These are phyloP conservation scores for Lactifluus subvellereus DNA, from an alignment of 768 basidiomycete species.

Conservation along the genomic window DNA sequence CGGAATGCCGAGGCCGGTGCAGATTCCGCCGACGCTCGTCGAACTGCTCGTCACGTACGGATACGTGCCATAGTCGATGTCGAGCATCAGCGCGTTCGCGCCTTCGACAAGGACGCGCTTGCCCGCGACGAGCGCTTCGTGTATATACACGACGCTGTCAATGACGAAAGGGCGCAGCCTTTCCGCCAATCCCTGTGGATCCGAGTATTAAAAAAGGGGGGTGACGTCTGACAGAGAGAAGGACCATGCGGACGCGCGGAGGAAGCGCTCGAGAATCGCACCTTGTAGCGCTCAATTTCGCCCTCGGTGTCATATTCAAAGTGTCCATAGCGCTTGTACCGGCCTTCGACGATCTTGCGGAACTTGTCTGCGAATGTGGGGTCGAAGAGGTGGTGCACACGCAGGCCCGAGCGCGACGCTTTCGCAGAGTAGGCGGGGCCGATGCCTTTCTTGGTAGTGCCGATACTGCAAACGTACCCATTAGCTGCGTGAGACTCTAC, in stretches of 20 bases:
- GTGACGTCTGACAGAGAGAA: not conserved
- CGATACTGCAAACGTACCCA: slow-evolving; percentile 56
- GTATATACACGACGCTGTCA: slow-evolving; percentile 82
- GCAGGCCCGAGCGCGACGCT: slow-evolving; percentile 90
- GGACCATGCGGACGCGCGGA: slow-evolving; percentile 11
- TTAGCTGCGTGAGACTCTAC: not conserved
- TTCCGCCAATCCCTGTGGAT: slow-evolving; percentile 65
- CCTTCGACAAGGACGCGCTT: slow-evolving; percentile 92
- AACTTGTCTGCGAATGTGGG: slow-evolving; percentile 86
- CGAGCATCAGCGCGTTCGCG: slow-evolving; percentile 97
- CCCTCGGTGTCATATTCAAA: slow-evolving; percentile 99
- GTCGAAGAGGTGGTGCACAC: slow-evolving; percentile 95
- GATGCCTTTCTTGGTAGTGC: slow-evolving; percentile 97
- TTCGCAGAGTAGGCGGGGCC: slow-evolving; percentile 98
- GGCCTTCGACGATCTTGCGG: slow-evolving; percentile 89
- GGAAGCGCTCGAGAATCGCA: slow-evolving; percentile 27
- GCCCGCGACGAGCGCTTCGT: slow-evolving; percentile 64
- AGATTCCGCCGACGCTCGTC: slow-evolving; percentile 91
- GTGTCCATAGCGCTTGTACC: slow-evolving; percentile 95
- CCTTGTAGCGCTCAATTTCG: slow-evolving; percentile 92
- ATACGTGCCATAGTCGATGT: slow-evolving; percentile 97
- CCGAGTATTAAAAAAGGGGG: not conserved
- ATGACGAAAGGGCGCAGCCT: slow-evolving; percentile 83
- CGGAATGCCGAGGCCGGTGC: slow-evolving; percentile 96
- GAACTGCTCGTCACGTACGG: slow-evolving; percentile 95